Evolutionary conservation across 2,329 filamentous ascomycete species (phyloP), one percentile per base, ranked within the genome.

Genomic region (Nectriaceae sp.): DNA sequence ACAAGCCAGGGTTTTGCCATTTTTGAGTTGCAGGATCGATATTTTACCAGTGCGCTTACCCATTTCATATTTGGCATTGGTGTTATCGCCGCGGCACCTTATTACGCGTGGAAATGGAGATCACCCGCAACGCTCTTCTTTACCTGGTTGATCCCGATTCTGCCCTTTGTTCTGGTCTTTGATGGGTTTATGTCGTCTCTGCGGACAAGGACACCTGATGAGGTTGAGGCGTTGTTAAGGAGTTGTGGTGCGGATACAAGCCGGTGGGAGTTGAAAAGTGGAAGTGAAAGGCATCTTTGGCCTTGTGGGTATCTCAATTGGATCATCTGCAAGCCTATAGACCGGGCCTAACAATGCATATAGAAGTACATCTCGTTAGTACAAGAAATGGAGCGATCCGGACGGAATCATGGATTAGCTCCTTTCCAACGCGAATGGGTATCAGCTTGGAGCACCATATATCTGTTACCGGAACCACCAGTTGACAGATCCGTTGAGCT

Each of bases 11-110:
- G 81, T 0, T 85, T 90, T 57, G 85, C 78, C 8, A 88, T 91
- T 50, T 84, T 90, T 53, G 87, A 90, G 68, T 75, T 90, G n/a
- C 87, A 90, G 65, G 83, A 86, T 56, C 80, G 87, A 24, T 75
- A 74, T 15, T 54, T 84, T 2, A 65, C 74, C 2, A 79, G 82
- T 26, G 65, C 86, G 35, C 51, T 85, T 19, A 76, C 78, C 3
- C 73, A 80, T 37, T 68, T 78, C 29, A 57, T 79, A 11, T 73
- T 85, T 48, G 79, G 80, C 5, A 54, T 81, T 35, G 74, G 76
- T 39, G 74, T 79, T 52, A 53, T 84, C 15, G 54, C 78, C 20
- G 62, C 75, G 21, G 78, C 80, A 1, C 82, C 82, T 0, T 70
- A 78, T 50, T 78, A 79, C 42, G 75, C 74, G 2, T 75, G 75